These are phyloP conservation scores for Diversispora epigaea DNA, from an alignment of 192 early-diverging fungal genomes.

Conservation along the genomic window DNA sequence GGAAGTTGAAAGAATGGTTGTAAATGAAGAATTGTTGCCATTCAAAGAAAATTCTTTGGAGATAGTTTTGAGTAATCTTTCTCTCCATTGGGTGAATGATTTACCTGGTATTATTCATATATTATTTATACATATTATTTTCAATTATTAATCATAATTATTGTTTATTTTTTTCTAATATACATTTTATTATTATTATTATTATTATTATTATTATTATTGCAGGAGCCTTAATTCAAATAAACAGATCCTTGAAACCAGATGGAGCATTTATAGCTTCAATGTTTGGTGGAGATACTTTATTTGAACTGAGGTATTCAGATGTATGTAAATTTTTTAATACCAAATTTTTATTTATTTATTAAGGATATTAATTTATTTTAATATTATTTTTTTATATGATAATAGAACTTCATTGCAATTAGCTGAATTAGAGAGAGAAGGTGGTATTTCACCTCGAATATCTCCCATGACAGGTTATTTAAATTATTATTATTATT, in stretches of 20 bases:
- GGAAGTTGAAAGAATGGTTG: constrained; percentile 69
- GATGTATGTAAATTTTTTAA: not conserved
- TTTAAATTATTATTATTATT: constrained; percentile 5
- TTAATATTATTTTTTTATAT: constrained; percentile 1
- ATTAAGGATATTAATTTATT: not conserved
- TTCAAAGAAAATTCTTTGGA: constrained; percentile 87
- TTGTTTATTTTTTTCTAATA: not conserved
- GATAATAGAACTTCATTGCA: constrained; percentile 76
- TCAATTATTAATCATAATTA: not conserved
- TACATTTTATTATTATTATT: too few relatives aligned
- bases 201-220: not conserved
- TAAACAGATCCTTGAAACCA: constrained; percentile 77
- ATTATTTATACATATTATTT: not conserved
- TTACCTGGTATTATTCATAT: constrained; percentile 58
- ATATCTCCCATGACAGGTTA: constrained; percentile 85
- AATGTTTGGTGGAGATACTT: constrained; percentile 93
- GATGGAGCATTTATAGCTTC: constrained; percentile 93
- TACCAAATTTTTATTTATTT: not conserved
- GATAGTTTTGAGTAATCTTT: constrained; percentile 80
- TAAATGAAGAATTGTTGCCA: constrained; percentile 82
- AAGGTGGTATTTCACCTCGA: constrained; percentile 84
- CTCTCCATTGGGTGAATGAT: constrained; percentile 97
- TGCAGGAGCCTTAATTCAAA: constrained; percentile 74
- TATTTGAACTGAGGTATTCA: constrained; percentile 81
- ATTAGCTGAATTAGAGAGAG: constrained; percentile 87